Evolutionary conservation across 2,329 filamentous ascomycete genomes (phyloP).

Genomic region (Cladosporium austrohemisphaericum): DNA sequence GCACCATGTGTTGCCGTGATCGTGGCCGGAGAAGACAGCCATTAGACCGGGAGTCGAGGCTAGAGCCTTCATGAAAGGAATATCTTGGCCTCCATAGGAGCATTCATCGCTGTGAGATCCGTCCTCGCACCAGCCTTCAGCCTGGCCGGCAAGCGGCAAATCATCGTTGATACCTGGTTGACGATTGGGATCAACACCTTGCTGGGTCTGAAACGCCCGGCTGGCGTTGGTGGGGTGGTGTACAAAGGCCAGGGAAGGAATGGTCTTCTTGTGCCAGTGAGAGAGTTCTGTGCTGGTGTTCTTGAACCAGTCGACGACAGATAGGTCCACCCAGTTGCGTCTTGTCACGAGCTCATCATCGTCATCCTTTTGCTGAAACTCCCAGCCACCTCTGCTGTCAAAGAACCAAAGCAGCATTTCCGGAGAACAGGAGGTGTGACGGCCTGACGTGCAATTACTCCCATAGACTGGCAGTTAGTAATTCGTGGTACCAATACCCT

Average conservation of each 20-base stretch:
- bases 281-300: slow-evolving; percentile 25
- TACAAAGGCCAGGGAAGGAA: slow-evolving; percentile 54
- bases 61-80: slow-evolving; percentile 61
- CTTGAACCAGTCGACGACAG: slow-evolving; percentile 46
- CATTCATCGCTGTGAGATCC: slow-evolving; percentile 36
- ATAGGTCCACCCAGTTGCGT: slow-evolving; percentile 45
- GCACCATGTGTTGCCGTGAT: slow-evolving; percentile 44
- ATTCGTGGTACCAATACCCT: slow-evolving; percentile 47
- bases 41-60: slow-evolving; percentile 53
- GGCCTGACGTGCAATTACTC: slow-evolving; percentile 28
- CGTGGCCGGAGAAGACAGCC: slow-evolving; percentile 61
- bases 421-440: slow-evolving; percentile 29
- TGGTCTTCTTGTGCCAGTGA: slow-evolving; percentile 16
- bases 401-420: slow-evolving; percentile 66
- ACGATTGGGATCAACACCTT: slow-evolving; percentile 39
- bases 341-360: slow-evolving; percentile 30
- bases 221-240: slow-evolving; percentile 51
- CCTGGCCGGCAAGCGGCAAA: slow-evolving; percentile 38
- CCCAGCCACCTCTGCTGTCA: slow-evolving; percentile 59
- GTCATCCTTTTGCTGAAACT: slow-evolving; percentile 40
- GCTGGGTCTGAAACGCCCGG: slow-evolving; percentile 37
- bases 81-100: slow-evolving; percentile 48
- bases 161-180: slow-evolving; percentile 49
- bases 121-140: slow-evolving; percentile 34
- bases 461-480: slow-evolving; percentile 55